Percentiles rank a stretch among this genome's conserved stretches.
Conservation (phyloP, 2,329 filamentous ascomycete species). For the Simplicillium sp. region DNA sequence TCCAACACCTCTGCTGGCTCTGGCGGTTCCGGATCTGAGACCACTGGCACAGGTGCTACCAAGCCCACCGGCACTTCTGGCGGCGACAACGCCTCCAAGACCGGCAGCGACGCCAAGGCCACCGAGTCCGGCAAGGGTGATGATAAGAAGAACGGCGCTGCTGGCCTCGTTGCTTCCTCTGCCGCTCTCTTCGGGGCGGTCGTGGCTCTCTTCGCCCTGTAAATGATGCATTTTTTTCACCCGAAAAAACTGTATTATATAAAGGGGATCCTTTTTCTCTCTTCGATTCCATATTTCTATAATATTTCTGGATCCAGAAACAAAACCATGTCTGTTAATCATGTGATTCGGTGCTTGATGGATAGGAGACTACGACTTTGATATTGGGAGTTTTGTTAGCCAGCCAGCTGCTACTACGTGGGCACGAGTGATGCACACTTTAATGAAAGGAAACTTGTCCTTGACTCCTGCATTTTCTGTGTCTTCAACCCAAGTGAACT, state of each 20-base stretch:
- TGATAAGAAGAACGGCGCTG: not conserved
- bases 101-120: not conserved
- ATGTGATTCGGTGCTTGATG: too few relatives aligned
- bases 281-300: not conserved
- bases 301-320: not conserved
- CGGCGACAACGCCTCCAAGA: not conserved
- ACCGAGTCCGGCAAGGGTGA: not conserved
- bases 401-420: too few relatives aligned
- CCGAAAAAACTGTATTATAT: too few relatives aligned
- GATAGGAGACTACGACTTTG: too few relatives aligned
- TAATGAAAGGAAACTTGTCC: too few relatives aligned
- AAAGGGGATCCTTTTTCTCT: not conserved
- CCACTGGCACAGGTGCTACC: not conserved
- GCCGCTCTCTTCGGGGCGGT: conserved; percentile 1
- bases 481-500: too few relatives aligned
- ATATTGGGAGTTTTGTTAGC: too few relatives aligned
- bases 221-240: conserved; percentile 1
- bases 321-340: too few relatives aligned
- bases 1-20: not conserved
- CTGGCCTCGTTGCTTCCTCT: conserved; percentile 2
- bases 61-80: not conserved
- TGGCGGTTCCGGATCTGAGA: not conserved
- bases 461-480: too few relatives aligned
- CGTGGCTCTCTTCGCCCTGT: conserved; percentile 2
- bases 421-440: too few relatives aligned